Percentiles rank a stretch among this genome's conserved stretches.
Conservation (phyloP, 1,139 yeast species). For the Taphrina communis region DNA sequence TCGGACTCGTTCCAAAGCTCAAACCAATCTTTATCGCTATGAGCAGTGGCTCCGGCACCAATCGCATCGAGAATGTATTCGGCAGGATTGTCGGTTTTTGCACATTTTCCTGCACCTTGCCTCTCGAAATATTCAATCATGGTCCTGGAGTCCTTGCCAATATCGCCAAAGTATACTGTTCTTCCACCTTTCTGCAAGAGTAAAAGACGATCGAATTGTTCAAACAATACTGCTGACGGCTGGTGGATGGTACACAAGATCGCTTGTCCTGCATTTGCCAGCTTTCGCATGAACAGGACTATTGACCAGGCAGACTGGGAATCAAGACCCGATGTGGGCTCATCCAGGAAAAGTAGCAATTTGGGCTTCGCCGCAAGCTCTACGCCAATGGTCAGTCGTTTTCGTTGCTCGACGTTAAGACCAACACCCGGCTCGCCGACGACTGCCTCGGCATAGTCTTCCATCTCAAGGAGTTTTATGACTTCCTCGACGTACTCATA, state of each 20-base stretch:
- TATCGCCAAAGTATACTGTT: constrained; percentile 81
- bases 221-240: constrained; percentile 76
- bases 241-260: constrained; percentile 83
- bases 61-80: constrained; percentile 82
- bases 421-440: constrained; percentile 84
- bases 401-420: constrained; percentile 82
- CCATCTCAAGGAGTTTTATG: constrained; percentile 72
- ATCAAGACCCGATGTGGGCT: constrained; percentile 91
- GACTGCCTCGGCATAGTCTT: constrained; percentile 74
- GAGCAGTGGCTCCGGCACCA: constrained; percentile 80
- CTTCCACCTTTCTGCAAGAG: constrained; percentile 76
- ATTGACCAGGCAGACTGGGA: constrained; percentile 92
- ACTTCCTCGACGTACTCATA: constrained; percentile 73
- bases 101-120: constrained; percentile 70
- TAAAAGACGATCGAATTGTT: constrained; percentile 75
- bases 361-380: constrained; percentile 88
- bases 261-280: constrained; percentile 80
- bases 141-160: constrained; percentile 67
- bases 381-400: constrained; percentile 82
- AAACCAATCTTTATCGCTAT: constrained; percentile 66
- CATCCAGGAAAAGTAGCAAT: constrained; percentile 78
- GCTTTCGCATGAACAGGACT: constrained; percentile 72
- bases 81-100: constrained; percentile 73
- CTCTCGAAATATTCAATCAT: constrained; percentile 71
- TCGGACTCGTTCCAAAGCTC: constrained; percentile 68